Conservation (phyloP, 2,329 filamentous ascomycete species). For the Trichoderma atrobrunneum region DNA sequence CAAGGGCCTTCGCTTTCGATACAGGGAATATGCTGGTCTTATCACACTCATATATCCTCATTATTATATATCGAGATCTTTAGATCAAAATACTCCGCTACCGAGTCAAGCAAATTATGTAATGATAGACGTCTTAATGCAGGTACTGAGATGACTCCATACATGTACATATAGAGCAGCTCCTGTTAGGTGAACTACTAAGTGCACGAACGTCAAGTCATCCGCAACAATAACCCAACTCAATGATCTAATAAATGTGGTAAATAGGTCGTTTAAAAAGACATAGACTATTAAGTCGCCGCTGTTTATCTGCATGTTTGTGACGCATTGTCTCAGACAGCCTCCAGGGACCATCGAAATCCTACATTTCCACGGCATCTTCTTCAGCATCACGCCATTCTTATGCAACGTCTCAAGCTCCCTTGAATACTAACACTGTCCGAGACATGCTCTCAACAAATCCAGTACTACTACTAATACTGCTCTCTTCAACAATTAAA, state of each 20-base stretch:
- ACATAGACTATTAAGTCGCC: background rate
- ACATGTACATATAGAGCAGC: background rate
- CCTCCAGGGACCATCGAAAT: background rate
- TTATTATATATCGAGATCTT: background rate
- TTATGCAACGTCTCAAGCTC: background rate
- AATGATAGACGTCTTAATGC: background rate
- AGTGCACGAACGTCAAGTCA: background rate
- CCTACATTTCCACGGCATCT: background rate
- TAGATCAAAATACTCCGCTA: background rate
- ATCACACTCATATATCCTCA: background rate
- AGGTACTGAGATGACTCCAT: background rate
- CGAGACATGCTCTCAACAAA: background rate
- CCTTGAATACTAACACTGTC: background rate
- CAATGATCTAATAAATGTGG: background rate
- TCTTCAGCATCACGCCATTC: background rate
- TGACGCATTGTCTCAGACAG: background rate
- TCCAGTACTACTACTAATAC: background rate
- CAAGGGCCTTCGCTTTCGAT: no score
- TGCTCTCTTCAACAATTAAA: background rate
- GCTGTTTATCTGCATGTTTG: background rate
- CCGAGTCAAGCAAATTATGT: no score
- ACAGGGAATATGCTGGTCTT: accelerated
- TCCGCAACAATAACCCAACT: background rate
- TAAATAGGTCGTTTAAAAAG: background rate
- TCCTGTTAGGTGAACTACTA: background rate